Evolutionary conservation across 164 flowering plant species (phyloP), one percentile per base, ranked within the genome.

Genomic region (Dillenia suffruticosa): DNA sequence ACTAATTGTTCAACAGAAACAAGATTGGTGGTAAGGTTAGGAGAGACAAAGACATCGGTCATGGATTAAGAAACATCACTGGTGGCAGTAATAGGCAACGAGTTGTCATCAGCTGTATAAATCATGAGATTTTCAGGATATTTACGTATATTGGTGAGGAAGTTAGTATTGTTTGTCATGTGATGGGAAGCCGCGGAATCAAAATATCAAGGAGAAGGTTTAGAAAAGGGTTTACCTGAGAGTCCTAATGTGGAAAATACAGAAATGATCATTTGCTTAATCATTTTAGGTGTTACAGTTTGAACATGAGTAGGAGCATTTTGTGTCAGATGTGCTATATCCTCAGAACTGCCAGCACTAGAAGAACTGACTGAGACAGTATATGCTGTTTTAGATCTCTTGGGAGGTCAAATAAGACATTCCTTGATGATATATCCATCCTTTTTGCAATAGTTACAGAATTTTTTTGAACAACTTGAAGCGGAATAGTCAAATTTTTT

Each of bases 171-270:
- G 19, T 9, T 16, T 9, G 52, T 59, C 51, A 59, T 59, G 43
- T 66, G 59, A 51, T 58, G 14, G 51, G 63, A 66, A 45, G 69
- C 59, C 46, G 52, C 43, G 10, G 32, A 66, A 40, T 66, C 63
- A 46, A 66, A 32, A 19, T 12, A 49, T 65, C 50, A 61, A 48
- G 44, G 44, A 43, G 57, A 17, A 10, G 57, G 22, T 54, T 45
- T 57, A 58, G 49, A 19, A 7, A 54, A 47, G 43, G 43, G 13
- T 61, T 53, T 67, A 61, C 70, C 56, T 47, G 12, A 5, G 16
- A 56, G 51, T 32, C 61, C 61, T 13, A 65, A n/a, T 13, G 46
- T 6, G 1, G 58, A 65, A 40, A 67, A 56, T 0, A 51, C 56
- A 16, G 56, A 61, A 54, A 61, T 17, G 5, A 61, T 67, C 45